Evolutionary conservation across 2,329 filamentous ascomycete genomes (phyloP), one percentile per base, ranked within the genome.

Genomic region (Drechslerella coelobrocha): DNA sequence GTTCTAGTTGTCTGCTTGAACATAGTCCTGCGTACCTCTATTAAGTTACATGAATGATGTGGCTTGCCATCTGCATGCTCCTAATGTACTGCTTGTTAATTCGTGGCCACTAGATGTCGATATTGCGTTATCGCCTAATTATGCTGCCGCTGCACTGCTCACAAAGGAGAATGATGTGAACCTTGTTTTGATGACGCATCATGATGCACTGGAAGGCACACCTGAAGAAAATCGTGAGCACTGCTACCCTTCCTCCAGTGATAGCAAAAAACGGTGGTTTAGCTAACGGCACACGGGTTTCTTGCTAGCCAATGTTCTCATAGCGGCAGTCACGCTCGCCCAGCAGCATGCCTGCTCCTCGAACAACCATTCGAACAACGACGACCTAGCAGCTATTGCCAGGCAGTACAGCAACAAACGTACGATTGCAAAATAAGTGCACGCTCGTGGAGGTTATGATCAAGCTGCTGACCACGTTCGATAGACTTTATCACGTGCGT

Each of bases 401-500:
- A 26, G 66, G 59, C 74, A 37, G 51, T 56, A 63, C 47, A 63
- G 39, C 19, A 71, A 63, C 31, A 62, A 53, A 8, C 59, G 66
- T 56, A 56, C 2, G 57, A 57, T 24, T 17, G 62, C 39, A 39
- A n/a, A n/a, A n/a, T n/a, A n/a, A 59, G 21, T 60, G 54, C 14
- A 21, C 19, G n/a, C 41, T 9, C 17, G 5, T 45, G 5, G 9
- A 12, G n/a, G n/a, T 5, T 19, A 14, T 24, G 12, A 31, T 31
- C 5, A 31, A 2, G 24, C n/a, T 19, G 5, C 37, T 63, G 34
- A 55, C 31, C 6, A 17, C 27, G 29, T 24, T 7, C 6, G 1
- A 34, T 51, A 68, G 66, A 62, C 19, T 76, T 73, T 81, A 86
- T 57, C 82, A 83, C 43, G 82, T 87, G 65, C 87, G 88, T 82